Conservation (phyloP, 2,329 filamentous ascomycete species). For the Exophiala sp. region DNA sequence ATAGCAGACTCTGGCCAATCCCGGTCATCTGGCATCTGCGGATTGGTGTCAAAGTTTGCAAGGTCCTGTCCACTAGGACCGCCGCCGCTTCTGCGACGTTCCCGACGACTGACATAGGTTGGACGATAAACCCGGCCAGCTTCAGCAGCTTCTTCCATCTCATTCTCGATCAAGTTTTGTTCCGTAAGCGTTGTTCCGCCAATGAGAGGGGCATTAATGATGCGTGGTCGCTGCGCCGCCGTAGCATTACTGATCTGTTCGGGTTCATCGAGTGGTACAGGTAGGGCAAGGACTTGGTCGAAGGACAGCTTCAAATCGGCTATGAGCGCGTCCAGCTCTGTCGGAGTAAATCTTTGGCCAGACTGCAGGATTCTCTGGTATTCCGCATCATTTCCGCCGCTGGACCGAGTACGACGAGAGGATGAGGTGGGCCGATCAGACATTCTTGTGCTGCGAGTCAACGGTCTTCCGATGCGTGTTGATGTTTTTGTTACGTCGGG, state of each 20-base stretch:
- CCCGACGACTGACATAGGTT: background rate
- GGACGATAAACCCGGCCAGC: background rate
- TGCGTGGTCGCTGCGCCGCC: background rate
- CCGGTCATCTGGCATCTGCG: too few relatives aligned
- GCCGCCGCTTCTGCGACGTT: too few relatives aligned
- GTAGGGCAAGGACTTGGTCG: conserved; percentile 8
- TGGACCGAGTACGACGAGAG: too few relatives aligned
- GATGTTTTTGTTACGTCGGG: background rate
- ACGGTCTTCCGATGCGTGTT: too few relatives aligned
- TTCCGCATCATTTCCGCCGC: too few relatives aligned
- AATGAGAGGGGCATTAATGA: conserved; percentile 15
- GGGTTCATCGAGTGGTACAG: conserved; percentile 10
- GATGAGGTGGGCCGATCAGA: too few relatives aligned
- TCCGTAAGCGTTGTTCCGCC: conserved; percentile 16
- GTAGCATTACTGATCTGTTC: conserved; percentile 13
- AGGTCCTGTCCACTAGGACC: too few relatives aligned
- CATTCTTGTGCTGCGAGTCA: too few relatives aligned
- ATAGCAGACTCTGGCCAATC: too few relatives aligned
- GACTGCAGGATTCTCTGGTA: background rate
- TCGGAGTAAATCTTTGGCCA: background rate
- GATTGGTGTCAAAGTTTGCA: too few relatives aligned
- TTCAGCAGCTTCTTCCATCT: background rate
- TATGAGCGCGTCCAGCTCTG: background rate
- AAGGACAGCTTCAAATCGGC: background rate
- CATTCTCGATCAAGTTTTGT: conserved; percentile 8